Evolutionary conservation across 257 asterid genomes (phyloP).

Genomic region (Prunella vulgaris): DNA sequence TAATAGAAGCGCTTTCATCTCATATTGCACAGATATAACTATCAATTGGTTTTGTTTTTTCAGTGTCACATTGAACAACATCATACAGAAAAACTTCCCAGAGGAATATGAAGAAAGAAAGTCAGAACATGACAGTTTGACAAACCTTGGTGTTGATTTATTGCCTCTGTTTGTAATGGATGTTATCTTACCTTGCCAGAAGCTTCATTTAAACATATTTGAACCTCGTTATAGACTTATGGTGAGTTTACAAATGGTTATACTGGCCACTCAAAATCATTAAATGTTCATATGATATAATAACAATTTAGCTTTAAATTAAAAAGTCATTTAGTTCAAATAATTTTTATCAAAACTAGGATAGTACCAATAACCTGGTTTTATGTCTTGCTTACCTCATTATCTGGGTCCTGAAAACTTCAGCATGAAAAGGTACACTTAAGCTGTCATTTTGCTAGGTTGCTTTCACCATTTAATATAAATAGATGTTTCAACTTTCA

Average conservation of each 20-base stretch:
- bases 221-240: slow-evolving; percentile 96
- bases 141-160: slow-evolving; percentile 64
- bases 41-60: slow-evolving; percentile 21
- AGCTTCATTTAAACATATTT: slow-evolving; percentile 79
- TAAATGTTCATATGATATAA: not conserved
- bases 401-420: not conserved
- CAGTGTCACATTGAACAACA: slow-evolving; percentile 86
- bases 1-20: not conserved
- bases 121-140: slow-evolving; percentile 58
- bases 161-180: slow-evolving; percentile 95
- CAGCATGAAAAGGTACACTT: not conserved
- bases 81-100: slow-evolving; percentile 75
- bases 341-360: not conserved
- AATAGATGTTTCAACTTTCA: not conserved
- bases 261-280: not conserved
- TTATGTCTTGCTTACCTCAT: not conserved
- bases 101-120: slow-evolving; percentile 80
- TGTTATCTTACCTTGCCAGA: slow-evolving; percentile 88
- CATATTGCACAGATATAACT: slow-evolving; percentile 10
- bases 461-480: not conserved
- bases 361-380: not conserved
- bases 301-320: not conserved
- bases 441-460: not conserved
- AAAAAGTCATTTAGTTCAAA: not conserved
- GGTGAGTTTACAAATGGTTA: slow-evolving; percentile 44